Evolutionary conservation across 1,139 yeast species (phyloP).

Genomic region (Suhomyces anneliseae): DNA sequence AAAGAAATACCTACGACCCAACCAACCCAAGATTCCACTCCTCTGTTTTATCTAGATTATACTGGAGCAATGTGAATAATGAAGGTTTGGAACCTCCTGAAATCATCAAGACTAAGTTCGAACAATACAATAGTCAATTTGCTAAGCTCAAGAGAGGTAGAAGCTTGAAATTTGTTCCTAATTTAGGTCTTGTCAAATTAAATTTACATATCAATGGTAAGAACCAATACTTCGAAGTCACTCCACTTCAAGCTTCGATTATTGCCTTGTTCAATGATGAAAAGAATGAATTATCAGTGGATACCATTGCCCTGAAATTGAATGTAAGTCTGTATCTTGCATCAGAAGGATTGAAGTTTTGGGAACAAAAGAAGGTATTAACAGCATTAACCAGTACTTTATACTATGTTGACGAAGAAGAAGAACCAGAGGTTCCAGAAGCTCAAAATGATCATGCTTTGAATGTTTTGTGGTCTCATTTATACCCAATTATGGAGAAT

Average conservation of each 20-base stretch:
- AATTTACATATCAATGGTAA: slow-evolving; percentile 53
- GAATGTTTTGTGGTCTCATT: slow-evolving; percentile 35
- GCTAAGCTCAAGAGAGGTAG: slow-evolving; percentile 54
- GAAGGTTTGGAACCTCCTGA: slow-evolving; percentile 50
- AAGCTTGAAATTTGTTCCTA: slow-evolving; percentile 55
- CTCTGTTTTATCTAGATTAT: slow-evolving; percentile 41
- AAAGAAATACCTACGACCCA: slow-evolving; percentile 1
- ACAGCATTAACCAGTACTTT: slow-evolving; percentile 31
- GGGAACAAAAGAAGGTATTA: slow-evolving; percentile 57
- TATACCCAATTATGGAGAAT: slow-evolving; percentile 56
- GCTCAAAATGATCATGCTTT: slow-evolving; percentile 1
- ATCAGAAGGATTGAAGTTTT: slow-evolving; percentile 46
- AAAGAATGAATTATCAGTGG: slow-evolving; percentile 25
- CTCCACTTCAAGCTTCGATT: slow-evolving; percentile 71
- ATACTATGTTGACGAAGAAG: slow-evolving; percentile 24
- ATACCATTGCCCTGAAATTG: slow-evolving; percentile 25
- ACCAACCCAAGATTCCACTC: slow-evolving; percentile 21
- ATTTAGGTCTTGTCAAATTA: slow-evolving; percentile 62
- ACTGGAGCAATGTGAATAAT: slow-evolving; percentile 47
- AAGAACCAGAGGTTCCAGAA: slow-evolving; percentile 10
- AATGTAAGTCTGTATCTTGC: slow-evolving; percentile 42
- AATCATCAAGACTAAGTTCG: slow-evolving; percentile 36
- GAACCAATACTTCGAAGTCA: slow-evolving; percentile 45
- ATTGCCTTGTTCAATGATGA: slow-evolving; percentile 53
- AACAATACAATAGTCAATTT: slow-evolving; percentile 44